phyloP scores from a whole-genome alignment of 495 filamentous ascomycete species.

The Halenospora varia region DNA sequence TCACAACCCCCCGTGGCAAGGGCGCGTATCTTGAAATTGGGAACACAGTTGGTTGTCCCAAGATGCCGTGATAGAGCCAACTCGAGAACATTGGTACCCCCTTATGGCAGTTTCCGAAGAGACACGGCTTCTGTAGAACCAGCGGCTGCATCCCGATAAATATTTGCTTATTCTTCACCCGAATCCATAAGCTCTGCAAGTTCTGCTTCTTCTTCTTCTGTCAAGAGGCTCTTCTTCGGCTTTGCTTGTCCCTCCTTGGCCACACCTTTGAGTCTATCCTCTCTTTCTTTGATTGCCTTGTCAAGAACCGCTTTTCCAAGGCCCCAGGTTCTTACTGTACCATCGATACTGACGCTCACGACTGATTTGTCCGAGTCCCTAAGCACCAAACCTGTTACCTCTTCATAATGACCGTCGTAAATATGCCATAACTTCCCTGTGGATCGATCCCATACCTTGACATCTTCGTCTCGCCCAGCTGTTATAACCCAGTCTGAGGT shows the following conservation, averaged over 20 bases:
- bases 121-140: too few relatives aligned
- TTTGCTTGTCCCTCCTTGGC: conserved; percentile 26
- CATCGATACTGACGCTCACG: conserved; percentile 84
- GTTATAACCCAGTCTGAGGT: conserved; percentile 81
- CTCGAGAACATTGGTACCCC: too few relatives aligned
- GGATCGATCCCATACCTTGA: conserved; percentile 78
- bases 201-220: conserved; percentile 80
- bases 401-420: conserved; percentile 86
- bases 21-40: too few relatives aligned
- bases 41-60: too few relatives aligned
- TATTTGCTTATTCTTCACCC: conserved; percentile 17
- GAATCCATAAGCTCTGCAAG: conserved; percentile 79
- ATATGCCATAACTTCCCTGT: conserved; percentile 72
- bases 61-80: too few relatives aligned
- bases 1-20: too few relatives aligned
- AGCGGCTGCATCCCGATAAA: background rate
- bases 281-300: conserved; percentile 43
- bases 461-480: conserved; percentile 83
- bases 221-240: conserved; percentile 38
- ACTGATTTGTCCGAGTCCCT: conserved; percentile 51
- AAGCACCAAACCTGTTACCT: conserved; percentile 76
- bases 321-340: conserved; percentile 79
- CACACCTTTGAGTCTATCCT: conserved; percentile 35
- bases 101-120: too few relatives aligned
- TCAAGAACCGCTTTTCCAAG: conserved; percentile 61